Evolutionary conservation across 2,329 filamentous ascomycete genomes (phyloP), one percentile per base, ranked within the genome.

Genomic region (Claviceps fusiformis): DNA sequence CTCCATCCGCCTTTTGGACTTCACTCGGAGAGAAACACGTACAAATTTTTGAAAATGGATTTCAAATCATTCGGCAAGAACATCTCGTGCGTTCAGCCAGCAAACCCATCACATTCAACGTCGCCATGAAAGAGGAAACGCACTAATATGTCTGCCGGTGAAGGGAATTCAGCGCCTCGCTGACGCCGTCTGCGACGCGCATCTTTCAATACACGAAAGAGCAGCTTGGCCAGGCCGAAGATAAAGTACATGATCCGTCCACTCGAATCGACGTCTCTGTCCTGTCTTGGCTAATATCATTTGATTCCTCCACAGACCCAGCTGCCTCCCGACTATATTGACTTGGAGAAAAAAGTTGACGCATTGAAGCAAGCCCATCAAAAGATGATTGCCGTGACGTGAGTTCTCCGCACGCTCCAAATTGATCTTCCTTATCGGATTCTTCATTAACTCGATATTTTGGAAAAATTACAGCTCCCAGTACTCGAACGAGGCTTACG

Each of bases 121-220:
- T 29, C 3, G 13, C n/a, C 41, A 19, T n/a, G 27, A 37, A 19
- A 33, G 11, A 37, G 19, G 19, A 29, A 54, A 35, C 17, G 55
- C 56, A 56, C 60, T 65, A 58, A 64, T 61, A 51, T 39, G 54
- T 50, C 19, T 53, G 61, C 57, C 50, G n/a, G 46, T 54, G 53
- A 64, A 77, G 76, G 67, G 77, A 75, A 67, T 69, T 82, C 67
- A 91, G 90, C 68, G 86, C 87, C 61, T 85, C 85, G 63, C 88
- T 97, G 73, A 90, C 89, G 61, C 93, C 93, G 41, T 95, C 95
- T 70, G 90, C 91, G 61, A 87, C 89, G 67, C 87, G 92, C 67
- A 96, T 90, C 56, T 89, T 95, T 72, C 93, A 98, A 76, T 95
- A 92, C 77, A 89, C 95, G 70, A 96, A 95, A 78, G 93, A 98